Percentiles rank a stretch among this genome's conserved stretches.
These are phyloP conservation scores for Acanthamoeba lenticulata DNA, from an alignment of 208 protist species.

Conservation along the genomic window DNA sequence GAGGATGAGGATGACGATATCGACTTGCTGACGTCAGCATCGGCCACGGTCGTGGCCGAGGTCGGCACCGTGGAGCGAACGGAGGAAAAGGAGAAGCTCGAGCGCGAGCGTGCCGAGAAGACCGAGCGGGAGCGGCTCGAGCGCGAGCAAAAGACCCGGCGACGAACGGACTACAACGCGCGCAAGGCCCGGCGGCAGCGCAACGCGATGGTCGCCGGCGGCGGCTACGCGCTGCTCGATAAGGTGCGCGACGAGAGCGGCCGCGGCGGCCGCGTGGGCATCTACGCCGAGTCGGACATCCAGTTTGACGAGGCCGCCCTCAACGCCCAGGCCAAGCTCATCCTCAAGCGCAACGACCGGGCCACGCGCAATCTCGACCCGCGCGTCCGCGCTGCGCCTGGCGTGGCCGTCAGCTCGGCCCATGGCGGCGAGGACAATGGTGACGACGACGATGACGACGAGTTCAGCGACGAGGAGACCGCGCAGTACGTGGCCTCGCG, in stretches of 20 bases:
- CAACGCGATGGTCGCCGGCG: constrained; percentile 15
- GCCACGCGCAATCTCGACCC: not conserved
- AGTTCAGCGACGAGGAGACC: not conserved
- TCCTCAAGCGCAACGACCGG: constrained; percentile 28
- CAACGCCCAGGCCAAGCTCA: constrained; percentile 50
- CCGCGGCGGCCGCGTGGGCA: not conserved
- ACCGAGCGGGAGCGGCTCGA: not conserved
- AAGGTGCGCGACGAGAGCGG: constrained; percentile 31
- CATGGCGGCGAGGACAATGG: not conserved
- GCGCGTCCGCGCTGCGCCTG: too few relatives aligned
- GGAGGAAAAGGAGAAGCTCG: not conserved
- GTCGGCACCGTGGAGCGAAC: not conserved
- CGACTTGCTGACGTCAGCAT: not conserved
- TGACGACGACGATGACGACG: not conserved
- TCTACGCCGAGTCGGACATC: constrained; percentile 35
- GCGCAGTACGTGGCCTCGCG: not conserved
- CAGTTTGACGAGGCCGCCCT: not conserved
- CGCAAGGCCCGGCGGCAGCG: constrained; percentile 38
- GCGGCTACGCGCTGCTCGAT: constrained; percentile 41
- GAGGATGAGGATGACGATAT: not conserved
- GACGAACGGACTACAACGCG: constrained; percentile 27
- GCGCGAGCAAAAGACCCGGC: not conserved
- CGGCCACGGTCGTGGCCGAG: not conserved
- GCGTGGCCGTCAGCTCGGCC: too few relatives aligned
- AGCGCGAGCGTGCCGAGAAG: not conserved